Percentiles rank a stretch among this genome's conserved stretches.
Evolutionary conservation across 169 alveolate species (phyloP).

Genomic region (Plasmodium coatneyi): DNA sequence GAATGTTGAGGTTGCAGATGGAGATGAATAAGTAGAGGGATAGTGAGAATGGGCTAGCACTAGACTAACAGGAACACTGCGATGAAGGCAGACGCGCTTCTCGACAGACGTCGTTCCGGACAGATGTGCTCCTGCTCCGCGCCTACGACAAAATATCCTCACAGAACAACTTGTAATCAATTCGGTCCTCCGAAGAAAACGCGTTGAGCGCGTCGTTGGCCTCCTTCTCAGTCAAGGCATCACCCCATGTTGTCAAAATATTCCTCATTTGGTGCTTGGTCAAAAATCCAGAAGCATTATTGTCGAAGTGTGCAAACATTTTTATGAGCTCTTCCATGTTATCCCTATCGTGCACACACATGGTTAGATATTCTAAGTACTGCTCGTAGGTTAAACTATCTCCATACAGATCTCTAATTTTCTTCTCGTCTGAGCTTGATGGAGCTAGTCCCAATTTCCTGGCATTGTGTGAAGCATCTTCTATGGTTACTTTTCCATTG

Average conservation of each 20-base stretch:
- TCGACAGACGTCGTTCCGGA: neutral
- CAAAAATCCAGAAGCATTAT: constrained; percentile 75
- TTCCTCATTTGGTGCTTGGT: constrained; percentile 78
- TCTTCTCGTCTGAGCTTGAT: constrained; percentile 77
- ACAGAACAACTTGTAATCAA: constrained; percentile 47
- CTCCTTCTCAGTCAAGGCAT: constrained; percentile 79
- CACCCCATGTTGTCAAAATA: constrained; percentile 82
- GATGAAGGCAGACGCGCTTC: neutral
- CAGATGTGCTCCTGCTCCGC: neutral
- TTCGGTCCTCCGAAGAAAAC: constrained; percentile 41
- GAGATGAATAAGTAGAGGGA: neutral
- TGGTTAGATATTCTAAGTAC: constrained; percentile 76
- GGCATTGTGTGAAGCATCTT: constrained; percentile 48
- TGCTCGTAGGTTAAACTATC: constrained; percentile 75
- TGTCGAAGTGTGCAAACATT: constrained; percentile 79
- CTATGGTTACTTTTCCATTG: constrained; percentile 64
- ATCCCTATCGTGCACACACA: constrained; percentile 81
- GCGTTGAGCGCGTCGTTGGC: constrained; percentile 74
- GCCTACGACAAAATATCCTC: constrained; percentile 38
- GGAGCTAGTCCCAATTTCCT: constrained; percentile 83
- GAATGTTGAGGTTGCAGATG: neutral
- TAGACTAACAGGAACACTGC: neutral
- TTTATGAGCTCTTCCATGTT: constrained; percentile 77
- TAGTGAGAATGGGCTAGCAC: too few species aligned
- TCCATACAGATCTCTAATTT: constrained; percentile 76